Evolutionary conservation across 176 grass and related monocot species (phyloP).

Genomic region (Carex myosuroides): DNA sequence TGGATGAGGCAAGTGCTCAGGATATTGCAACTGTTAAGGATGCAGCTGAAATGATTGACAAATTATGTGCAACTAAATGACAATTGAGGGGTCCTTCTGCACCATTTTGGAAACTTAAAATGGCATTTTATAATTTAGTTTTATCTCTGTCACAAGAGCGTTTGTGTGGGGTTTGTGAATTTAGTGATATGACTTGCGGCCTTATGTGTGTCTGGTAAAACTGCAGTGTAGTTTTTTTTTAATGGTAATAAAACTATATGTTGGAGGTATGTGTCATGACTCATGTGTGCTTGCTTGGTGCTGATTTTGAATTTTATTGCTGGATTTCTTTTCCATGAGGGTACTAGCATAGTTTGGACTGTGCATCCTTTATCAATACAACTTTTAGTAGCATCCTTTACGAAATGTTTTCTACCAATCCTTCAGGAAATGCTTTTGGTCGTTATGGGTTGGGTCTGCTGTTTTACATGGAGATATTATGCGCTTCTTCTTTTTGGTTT

Average conservation of each 20-base stretch:
- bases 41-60: slow-evolving; percentile 47
- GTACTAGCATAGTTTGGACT: not conserved
- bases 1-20: slow-evolving; percentile 45
- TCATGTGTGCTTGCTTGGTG: not conserved
- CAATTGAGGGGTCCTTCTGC: not conserved
- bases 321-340: not conserved
- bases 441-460: too few relatives aligned
- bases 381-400: too few relatives aligned
- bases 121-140: slow-evolving; percentile 3
- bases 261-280: not conserved
- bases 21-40: slow-evolving; percentile 44
- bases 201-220: not conserved
- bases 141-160: not conserved
- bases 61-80: slow-evolving; percentile 27
- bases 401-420: too few relatives aligned
- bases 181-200: not conserved
- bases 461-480: too few relatives aligned
- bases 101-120: not conserved
- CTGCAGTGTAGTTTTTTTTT: slow-evolving; percentile 7
- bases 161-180: not conserved
- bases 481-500: too few relatives aligned
- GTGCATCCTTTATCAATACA: not conserved
- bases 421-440: too few relatives aligned
- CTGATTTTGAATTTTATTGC: not conserved
- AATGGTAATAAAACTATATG: slow-evolving; percentile 15